Evolutionary conservation across 2,329 filamentous ascomycete species (phyloP).

Genomic region (Plectosphaerella plurivora): DNA sequence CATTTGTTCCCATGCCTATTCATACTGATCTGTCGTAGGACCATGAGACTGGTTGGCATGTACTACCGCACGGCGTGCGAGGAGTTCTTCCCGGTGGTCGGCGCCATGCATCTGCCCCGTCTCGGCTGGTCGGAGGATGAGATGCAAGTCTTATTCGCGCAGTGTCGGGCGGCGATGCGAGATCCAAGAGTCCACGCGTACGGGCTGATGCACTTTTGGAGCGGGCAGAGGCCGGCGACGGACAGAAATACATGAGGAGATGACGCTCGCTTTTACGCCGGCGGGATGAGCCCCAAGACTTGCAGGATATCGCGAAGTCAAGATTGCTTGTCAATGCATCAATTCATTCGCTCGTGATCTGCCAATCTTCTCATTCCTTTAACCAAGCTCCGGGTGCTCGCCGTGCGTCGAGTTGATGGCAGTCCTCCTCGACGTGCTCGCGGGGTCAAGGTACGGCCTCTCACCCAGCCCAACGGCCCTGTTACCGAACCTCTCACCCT

Average conservation of each 20-base stretch:
- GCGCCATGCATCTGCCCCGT: conserved; percentile 31
- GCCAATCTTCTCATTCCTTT: neutral
- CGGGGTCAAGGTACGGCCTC: conserved; percentile 48
- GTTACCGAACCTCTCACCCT: conserved; percentile 46
- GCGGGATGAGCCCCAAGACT: too few species aligned
- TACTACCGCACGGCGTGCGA: conserved; percentile 35
- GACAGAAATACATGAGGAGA: too few species aligned
- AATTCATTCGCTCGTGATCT: too few species aligned
- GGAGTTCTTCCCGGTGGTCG: conserved; percentile 35
- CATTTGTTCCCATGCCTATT: too few species aligned
- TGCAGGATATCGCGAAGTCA: too few species aligned
- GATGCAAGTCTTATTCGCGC: conserved; percentile 20
- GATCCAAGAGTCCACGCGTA: conserved; percentile 23
- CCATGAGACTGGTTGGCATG: conserved; percentile 33
- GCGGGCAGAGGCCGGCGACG: conserved; percentile 29
- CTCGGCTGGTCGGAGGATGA: conserved; percentile 27
- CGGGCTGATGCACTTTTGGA: conserved; percentile 38
- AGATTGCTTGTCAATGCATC: too few species aligned
- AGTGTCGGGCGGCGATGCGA: conserved; percentile 19
- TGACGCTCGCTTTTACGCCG: too few species aligned
- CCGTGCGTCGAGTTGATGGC: neutral
- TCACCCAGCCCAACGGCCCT: conserved; percentile 51
- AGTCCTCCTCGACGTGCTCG: conserved; percentile 32
- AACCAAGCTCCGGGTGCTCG: conserved; percentile 1
- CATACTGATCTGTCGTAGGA: conserved; percentile 13